These are phyloP conservation scores for Podospora didyma DNA, from an alignment of 495 filamentous ascomycete species.

Conservation along the genomic window DNA sequence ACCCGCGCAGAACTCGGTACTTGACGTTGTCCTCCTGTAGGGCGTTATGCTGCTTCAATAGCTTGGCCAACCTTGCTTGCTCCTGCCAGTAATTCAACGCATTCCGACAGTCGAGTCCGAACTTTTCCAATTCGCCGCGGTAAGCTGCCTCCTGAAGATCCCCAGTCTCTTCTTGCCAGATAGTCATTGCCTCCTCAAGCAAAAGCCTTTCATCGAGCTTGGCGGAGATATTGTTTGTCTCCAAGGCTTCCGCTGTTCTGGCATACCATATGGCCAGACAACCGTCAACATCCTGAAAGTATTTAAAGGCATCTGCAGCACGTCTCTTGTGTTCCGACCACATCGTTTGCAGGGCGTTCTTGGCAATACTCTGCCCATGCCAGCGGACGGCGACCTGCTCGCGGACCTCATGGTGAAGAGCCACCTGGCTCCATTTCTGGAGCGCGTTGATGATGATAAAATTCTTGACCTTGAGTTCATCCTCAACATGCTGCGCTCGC, in stretches of 20 bases:
- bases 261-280: slow-evolving; percentile 14
- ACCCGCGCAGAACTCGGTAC: slow-evolving; percentile 9
- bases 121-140: slow-evolving; percentile 10
- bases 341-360: slow-evolving; percentile 12
- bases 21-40: slow-evolving; percentile 8
- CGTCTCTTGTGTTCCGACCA: slow-evolving; percentile 17
- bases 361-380: slow-evolving; percentile 11
- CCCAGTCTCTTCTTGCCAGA: slow-evolving; percentile 28
- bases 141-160: slow-evolving; percentile 16
- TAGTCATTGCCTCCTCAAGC: slow-evolving; percentile 24
- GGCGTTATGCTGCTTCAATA: slow-evolving; percentile 16
- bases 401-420: slow-evolving; percentile 27
- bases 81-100: slow-evolving; percentile 23
- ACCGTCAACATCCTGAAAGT: background rate
- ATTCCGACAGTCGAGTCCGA: slow-evolving; percentile 10
- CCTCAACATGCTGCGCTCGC: slow-evolving; percentile 68
- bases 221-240: slow-evolving; percentile 17
- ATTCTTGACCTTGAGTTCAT: slow-evolving; percentile 66
- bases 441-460: slow-evolving; percentile 51
- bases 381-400: slow-evolving; percentile 16
- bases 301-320: slow-evolving; percentile 19
- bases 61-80: slow-evolving; percentile 16
- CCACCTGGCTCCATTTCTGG: slow-evolving; percentile 23
- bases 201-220: slow-evolving; percentile 25
- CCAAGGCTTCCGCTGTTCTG: slow-evolving; percentile 9